These are phyloP conservation scores for Sungouiella thailandica DNA, from an alignment of 805 yeast genomes.

Conservation along the genomic window DNA sequence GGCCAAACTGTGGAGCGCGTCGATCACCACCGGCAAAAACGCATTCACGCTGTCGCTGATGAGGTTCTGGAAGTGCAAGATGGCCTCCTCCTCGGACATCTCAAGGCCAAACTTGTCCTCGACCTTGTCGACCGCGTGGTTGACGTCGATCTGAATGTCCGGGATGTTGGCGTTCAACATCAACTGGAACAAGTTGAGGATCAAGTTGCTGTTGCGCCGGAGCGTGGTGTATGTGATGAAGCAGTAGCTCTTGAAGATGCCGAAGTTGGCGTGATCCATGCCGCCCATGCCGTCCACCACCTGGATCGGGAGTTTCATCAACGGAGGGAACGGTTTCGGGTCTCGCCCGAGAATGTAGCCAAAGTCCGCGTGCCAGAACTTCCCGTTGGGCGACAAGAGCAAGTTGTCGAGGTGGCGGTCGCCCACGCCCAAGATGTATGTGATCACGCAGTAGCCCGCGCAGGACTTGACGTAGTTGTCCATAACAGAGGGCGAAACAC, in stretches of 20 bases:
- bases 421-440: constrained; percentile 92
- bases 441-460: constrained; percentile 96
- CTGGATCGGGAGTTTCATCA: constrained; percentile 96
- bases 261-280: constrained; percentile 74
- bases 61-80: constrained; percentile 86
- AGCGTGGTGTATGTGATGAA: constrained; percentile 90
- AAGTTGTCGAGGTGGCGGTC: constrained; percentile 94
- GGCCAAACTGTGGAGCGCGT: constrained; percentile 89
- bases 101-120: constrained; percentile 92
- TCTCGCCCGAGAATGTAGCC: constrained; percentile 96
- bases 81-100: constrained; percentile 94
- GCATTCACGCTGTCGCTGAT: constrained; percentile 95
- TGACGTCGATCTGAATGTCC: constrained; percentile 78
- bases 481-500: constrained; percentile 65
- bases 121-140: constrained; percentile 82
- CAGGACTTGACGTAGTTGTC: constrained; percentile 92
- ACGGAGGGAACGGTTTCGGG: constrained; percentile 98
- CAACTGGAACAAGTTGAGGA: constrained; percentile 83
- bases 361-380: constrained; percentile 96
- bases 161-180: constrained; percentile 95
- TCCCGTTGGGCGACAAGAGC: constrained; percentile 70
- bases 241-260: constrained; percentile 85
- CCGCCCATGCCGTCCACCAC: constrained; percentile 99
- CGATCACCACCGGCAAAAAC: constrained; percentile 89
- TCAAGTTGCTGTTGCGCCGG: constrained; percentile 83